These are phyloP conservation scores for Hypoxylon sp. DNA, from an alignment of 2,329 filamentous ascomycete genomes.

Conservation along the genomic window DNA sequence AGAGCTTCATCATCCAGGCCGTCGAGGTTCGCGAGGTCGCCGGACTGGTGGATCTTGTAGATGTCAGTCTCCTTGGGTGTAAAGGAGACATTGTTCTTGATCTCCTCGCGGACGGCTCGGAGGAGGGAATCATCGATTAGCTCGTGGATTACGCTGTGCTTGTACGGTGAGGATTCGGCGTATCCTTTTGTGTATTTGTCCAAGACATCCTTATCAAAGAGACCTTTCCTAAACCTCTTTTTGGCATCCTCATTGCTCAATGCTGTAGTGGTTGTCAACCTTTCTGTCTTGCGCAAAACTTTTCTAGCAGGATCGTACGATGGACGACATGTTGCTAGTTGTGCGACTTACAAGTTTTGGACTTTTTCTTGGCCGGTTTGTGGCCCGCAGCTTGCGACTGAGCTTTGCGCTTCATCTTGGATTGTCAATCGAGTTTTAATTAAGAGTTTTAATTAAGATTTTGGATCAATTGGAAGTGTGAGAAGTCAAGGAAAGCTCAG, in stretches of 20 bases:
- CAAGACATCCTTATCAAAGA: constrained; percentile 74
- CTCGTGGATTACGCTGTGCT: constrained; percentile 88
- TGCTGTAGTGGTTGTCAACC: constrained; percentile 55
- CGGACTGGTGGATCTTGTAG: constrained; percentile 99
- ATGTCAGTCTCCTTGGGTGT: constrained; percentile 99
- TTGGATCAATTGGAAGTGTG: constrained; percentile 19
- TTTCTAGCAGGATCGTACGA: constrained; percentile 35
- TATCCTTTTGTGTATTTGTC: constrained; percentile 73
- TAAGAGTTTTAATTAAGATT: constrained; percentile 20
- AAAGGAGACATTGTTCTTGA: constrained; percentile 91
- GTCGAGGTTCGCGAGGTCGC: constrained; percentile 96
- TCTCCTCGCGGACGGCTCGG: constrained; percentile 88
- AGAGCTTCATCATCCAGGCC: constrained; percentile 90
- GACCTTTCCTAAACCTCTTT: constrained; percentile 73
- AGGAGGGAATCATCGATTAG: constrained; percentile 87
- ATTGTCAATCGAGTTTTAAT: constrained; percentile 44
- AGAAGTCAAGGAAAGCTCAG: constrained; percentile 14
- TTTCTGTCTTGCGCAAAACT: constrained; percentile 7
- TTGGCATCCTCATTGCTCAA: constrained; percentile 66
- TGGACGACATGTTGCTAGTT: constrained; percentile 14
- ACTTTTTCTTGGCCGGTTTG: constrained; percentile 67
- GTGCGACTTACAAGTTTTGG: constrained; percentile 58
- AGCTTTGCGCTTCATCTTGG: constrained; percentile 73
- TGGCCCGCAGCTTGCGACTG: constrained; percentile 61
- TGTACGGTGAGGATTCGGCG: constrained; percentile 79